phyloP scores from a whole-genome alignment of 208 protist genomes.

The Polymyxa betae region DNA sequence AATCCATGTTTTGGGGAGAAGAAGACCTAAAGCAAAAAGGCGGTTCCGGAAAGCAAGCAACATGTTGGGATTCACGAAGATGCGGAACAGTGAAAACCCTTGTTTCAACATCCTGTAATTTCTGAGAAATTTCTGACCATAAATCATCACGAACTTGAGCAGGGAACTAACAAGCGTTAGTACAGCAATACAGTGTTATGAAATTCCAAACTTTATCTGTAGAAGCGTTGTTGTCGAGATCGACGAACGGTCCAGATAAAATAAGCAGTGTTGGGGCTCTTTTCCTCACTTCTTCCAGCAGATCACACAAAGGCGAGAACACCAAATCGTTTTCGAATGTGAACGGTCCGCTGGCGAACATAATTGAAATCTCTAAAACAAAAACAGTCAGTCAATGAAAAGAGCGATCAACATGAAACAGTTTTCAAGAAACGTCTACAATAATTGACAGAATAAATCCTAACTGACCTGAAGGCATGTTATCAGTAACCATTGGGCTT shows the following conservation, averaged over 20 bases:
- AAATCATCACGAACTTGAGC: not conserved
- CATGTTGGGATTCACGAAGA: not conserved
- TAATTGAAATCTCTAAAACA: not conserved
- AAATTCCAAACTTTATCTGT: not conserved
- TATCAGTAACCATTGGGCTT: not conserved
- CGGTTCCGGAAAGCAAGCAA: not conserved
- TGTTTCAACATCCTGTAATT: not conserved
- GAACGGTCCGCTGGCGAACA: conserved; percentile 13
- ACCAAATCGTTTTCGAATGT: not conserved
- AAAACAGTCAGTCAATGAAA: not conserved
- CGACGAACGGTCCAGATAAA: conserved; percentile 33
- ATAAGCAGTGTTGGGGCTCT: not conserved
- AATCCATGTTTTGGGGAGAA: not conserved
- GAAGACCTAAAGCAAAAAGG: not conserved
- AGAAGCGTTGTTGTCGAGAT: not conserved
- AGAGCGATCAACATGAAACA: not conserved
- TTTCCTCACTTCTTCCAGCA: conserved; percentile 2
- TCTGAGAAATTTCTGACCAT: not conserved
- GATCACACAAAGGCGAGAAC: conserved; percentile 1
- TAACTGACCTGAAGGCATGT: not conserved
- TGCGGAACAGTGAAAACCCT: not conserved
- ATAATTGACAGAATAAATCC: not conserved
- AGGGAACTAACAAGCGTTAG: not conserved
- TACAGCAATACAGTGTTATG: not conserved
- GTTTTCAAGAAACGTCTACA: not conserved